phyloP scores from a whole-genome alignment of 192 early-diverging fungal species.

The Dispira parvispora region DNA sequence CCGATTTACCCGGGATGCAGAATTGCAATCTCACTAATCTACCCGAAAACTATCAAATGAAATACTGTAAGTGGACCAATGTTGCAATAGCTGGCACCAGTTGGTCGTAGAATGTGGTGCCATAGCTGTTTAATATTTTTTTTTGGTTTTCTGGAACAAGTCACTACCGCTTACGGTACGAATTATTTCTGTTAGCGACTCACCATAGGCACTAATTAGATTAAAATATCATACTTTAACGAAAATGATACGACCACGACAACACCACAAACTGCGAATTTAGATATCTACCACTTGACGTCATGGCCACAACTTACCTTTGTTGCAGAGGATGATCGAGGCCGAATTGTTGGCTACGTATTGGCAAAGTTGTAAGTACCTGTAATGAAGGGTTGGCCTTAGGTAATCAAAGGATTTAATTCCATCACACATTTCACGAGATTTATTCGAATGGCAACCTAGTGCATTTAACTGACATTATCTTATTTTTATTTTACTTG shows the following conservation, averaged over 20 bases:
- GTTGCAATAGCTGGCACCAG: too few species aligned
- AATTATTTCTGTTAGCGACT: background rate
- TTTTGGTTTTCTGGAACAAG: background rate
- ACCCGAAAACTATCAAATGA: slow-evolving; percentile 99
- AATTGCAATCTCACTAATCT: slow-evolving; percentile 93
- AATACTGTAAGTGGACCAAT: slow-evolving; percentile 60
- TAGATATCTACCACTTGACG: slow-evolving; percentile 61
- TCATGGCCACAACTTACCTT: slow-evolving; percentile 88
- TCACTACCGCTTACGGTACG: background rate
- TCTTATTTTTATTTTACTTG: background rate
- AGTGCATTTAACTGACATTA: background rate
- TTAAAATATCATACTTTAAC: background rate
- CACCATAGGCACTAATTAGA: background rate
- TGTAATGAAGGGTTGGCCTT: too few species aligned
- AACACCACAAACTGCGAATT: too few species aligned
- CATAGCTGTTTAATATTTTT: background rate
- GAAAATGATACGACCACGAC: too few species aligned
- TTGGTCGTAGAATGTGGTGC: background rate
- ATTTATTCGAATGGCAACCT: too few species aligned
- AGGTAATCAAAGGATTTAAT: too few species aligned
- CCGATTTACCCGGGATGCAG: slow-evolving; percentile 87
- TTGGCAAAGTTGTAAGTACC: slow-evolving; percentile 69
- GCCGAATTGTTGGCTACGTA: slow-evolving; percentile 92
- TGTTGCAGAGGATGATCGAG: slow-evolving; percentile 85
- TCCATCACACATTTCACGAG: too few species aligned